Base-by-base conservation (phyloP, 2,329 filamentous ascomycete species). In the Aspergillus sp. region DNA sequence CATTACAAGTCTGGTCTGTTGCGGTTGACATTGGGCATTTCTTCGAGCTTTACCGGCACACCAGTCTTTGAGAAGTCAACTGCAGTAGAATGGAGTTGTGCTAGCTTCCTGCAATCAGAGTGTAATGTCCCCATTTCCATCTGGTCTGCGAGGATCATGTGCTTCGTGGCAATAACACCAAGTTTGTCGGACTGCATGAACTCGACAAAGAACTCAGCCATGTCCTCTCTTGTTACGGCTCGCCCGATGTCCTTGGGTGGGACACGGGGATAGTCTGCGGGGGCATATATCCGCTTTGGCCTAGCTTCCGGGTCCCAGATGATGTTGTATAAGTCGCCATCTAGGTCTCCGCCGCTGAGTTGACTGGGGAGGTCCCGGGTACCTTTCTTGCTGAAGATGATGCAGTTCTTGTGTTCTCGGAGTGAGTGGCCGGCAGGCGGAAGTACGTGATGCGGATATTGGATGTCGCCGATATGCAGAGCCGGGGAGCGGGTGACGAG, bases 1-100 rank as follows among this genome's bases (percentile, higher is more conserved):
- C 75, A 81, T 75, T 67, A 84, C 82, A 86, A 86, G 62, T 87
- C 83, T 0, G 83, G 84, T 0, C 83, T 77, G 40, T 66, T 78
- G 40, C 35, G 60, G 31, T 64, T 72, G 8, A 65, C 71, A 4
- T 62, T 72, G 0, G 79, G 81, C 15, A 86, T 71, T 1, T 76
- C 64, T 0, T 59, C 69, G 37, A 82, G 68, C 6, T 82, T 73
- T 60, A 82, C 79, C 6, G 79, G 74, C 31, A 88, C 84, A 0
- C 90, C 90, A 0, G 88, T 90, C 72, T 91, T 91, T 3, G 88
- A 90, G 64, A 89, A 91, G 69, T 91, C 89, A 0, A 91, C 89
- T 0, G 87, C 89, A 0, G 81, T 86, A 0, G 89, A 91, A 62
- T 89, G 86, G 67, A 91, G 73, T 60, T 79, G 78, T 0, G 89